Evolutionary conservation across 2,329 filamentous ascomycete genomes (phyloP).

Genomic region (Aspergillus sp.): DNA sequence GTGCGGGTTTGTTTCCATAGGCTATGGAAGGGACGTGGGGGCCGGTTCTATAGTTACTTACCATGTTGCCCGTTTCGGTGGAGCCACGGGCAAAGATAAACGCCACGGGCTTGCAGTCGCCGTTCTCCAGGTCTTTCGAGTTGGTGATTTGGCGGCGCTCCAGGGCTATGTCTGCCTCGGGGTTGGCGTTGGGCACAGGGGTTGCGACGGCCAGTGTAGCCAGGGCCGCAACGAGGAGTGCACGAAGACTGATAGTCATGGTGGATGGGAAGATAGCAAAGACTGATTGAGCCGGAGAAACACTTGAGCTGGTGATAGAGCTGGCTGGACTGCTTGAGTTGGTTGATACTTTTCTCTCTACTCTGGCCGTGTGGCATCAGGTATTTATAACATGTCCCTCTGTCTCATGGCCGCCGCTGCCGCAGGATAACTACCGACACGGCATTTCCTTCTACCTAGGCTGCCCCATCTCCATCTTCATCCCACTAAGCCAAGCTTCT

Average conservation of each 20-base stretch:
- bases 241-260: conserved; percentile 15
- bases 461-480: too few relatives aligned
- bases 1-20: too few relatives aligned
- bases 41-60: conserved; percentile 12
- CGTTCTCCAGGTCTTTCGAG: conserved; percentile 39
- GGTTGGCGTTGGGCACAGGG: conserved; percentile 10
- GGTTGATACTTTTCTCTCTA: too few relatives aligned
- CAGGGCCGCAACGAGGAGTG: conserved; percentile 15
- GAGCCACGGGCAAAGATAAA: conserved; percentile 45
- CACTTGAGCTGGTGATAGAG: background rate
- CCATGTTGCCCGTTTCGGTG: conserved; percentile 42
- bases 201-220: conserved; percentile 16
- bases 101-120: conserved; percentile 37
- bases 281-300: too few relatives aligned
- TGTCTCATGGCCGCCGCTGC: too few relatives aligned
- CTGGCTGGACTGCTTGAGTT: too few relatives aligned
- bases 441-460: too few relatives aligned
- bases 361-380: too few relatives aligned
- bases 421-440: too few relatives aligned
- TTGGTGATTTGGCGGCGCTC: conserved; percentile 17
- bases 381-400: too few relatives aligned
- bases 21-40: background rate
- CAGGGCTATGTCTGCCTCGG: conserved; percentile 5
- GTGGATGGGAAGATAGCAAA: background rate
- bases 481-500: too few relatives aligned